These are phyloP conservation scores for Macroventuria anomochaeta DNA, from an alignment of 2,329 filamentous ascomycete species.

Conservation along the genomic window DNA sequence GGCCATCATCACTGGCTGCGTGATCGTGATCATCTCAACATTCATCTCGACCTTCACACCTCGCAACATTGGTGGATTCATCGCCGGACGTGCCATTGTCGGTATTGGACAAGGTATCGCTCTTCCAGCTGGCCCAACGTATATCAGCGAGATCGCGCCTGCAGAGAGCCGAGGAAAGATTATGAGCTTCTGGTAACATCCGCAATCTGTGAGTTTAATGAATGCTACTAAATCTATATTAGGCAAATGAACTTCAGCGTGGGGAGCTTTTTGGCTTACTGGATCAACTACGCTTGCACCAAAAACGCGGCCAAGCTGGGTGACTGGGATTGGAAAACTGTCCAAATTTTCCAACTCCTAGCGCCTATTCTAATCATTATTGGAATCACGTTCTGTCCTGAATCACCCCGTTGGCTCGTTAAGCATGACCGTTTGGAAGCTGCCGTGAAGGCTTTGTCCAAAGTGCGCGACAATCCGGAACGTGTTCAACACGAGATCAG, in stretches of 20 bases:
- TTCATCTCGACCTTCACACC: slow-evolving; percentile 8
- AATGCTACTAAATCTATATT: neutral
- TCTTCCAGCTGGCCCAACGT: slow-evolving; percentile 62
- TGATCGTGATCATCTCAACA: neutral
- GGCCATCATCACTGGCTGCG: slow-evolving; percentile 1
- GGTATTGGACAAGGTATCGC: slow-evolving; percentile 4
- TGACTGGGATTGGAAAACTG: slow-evolving; percentile 72
- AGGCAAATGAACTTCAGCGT: slow-evolving; percentile 48
- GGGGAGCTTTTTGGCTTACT: slow-evolving; percentile 66
- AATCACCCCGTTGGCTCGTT: slow-evolving; percentile 49
- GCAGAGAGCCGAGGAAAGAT: slow-evolving; percentile 66
- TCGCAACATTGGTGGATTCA: neutral
- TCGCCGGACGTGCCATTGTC: slow-evolving; percentile 1
- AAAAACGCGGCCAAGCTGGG: slow-evolving; percentile 61
- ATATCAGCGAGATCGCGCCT: slow-evolving; percentile 69
- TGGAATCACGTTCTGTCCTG: slow-evolving; percentile 61
- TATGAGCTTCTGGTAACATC: slow-evolving; percentile 71
- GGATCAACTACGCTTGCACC: slow-evolving; percentile 67
- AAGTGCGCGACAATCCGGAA: slow-evolving; percentile 65
- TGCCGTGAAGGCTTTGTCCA: slow-evolving; percentile 60
- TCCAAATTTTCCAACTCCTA: slow-evolving; percentile 71
- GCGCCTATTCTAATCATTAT: slow-evolving; percentile 65
- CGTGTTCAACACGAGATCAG: slow-evolving; percentile 69
- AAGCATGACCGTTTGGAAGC: slow-evolving; percentile 61
- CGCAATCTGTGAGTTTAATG: no score